phyloP scores from a whole-genome alignment of 306 rosid genomes.

The Cercis canadensis region DNA sequence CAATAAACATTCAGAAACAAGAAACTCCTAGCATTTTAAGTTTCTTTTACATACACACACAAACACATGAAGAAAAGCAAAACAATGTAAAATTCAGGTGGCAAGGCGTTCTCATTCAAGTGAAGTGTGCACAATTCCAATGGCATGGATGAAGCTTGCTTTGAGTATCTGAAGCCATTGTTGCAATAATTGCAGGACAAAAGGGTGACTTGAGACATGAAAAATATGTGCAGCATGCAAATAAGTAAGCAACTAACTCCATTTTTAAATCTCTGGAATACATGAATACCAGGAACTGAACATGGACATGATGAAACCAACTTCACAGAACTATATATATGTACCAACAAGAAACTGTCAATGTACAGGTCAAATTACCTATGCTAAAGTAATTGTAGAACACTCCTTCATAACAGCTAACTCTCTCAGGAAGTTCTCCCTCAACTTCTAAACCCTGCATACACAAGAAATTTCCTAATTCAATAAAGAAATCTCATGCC shows the following conservation, averaged over 20 bases:
- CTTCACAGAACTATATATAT: constrained; percentile 17
- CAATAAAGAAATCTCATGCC: constrained; percentile 13
- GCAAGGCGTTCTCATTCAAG: constrained; percentile 27
- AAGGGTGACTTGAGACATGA: constrained; percentile 8
- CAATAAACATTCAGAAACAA: constrained; percentile 20
- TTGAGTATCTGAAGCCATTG: constrained; percentile 23
- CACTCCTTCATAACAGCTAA: constrained; percentile 76
- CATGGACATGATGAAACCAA: constrained; percentile 30
- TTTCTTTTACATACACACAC: neutral
- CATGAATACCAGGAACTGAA: constrained; percentile 27
- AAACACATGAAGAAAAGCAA: constrained; percentile 17
- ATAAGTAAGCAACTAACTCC: constrained; percentile 11
- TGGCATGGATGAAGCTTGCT: constrained; percentile 18
- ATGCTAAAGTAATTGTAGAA: constrained; percentile 95
- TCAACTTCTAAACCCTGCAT: constrained; percentile 75
- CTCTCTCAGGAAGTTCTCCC: constrained; percentile 75
- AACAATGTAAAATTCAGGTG: constrained; percentile 14
- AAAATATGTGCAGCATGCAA: constrained; percentile 26
- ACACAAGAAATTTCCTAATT: constrained; percentile 36
- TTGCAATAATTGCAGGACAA: constrained; percentile 27
- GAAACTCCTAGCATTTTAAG: neutral
- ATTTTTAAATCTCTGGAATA: constrained; percentile 25
- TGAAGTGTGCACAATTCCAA: constrained; percentile 14
- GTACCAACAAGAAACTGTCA: constrained; percentile 16
- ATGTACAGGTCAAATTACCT: constrained; percentile 58